Evolutionary conservation across 805 yeast species (phyloP).

Genomic region (Nematodospora valgi): DNA sequence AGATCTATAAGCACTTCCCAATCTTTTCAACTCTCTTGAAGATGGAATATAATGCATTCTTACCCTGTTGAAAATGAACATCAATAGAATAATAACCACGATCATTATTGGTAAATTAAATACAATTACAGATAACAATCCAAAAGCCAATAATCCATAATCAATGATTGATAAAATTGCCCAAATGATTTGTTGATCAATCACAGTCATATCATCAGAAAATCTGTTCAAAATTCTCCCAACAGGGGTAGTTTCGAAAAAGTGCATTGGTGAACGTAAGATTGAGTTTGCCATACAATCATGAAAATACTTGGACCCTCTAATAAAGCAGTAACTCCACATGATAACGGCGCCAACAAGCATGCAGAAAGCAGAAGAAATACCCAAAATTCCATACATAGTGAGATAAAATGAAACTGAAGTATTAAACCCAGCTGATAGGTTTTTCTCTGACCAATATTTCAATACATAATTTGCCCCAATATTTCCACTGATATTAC

Average conservation of each 20-base stretch:
- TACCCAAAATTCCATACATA: slow-evolving; percentile 23
- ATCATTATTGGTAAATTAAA: slow-evolving; percentile 31
- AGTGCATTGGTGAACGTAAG: slow-evolving; percentile 38
- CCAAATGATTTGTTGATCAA: slow-evolving; percentile 33
- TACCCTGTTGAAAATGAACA: slow-evolving; percentile 26
- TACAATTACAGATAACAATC: slow-evolving; percentile 27
- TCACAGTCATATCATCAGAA: slow-evolving; percentile 30
- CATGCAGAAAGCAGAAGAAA: slow-evolving; percentile 21
- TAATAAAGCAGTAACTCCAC: slow-evolving; percentile 26
- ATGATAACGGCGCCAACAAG: slow-evolving; percentile 25
- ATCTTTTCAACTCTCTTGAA: slow-evolving; percentile 31
- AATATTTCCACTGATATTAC: slow-evolving; percentile 11
- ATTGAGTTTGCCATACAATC: slow-evolving; percentile 34
- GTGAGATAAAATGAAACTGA: slow-evolving; percentile 20
- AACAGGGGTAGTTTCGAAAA: slow-evolving; percentile 39
- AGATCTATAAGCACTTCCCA: slow-evolving; percentile 25
- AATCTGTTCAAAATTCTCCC: slow-evolving; percentile 39
- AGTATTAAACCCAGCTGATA: slow-evolving; percentile 23
- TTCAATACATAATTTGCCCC: slow-evolving; percentile 27
- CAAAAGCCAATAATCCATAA: slow-evolving; percentile 19
- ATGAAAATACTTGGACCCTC: slow-evolving; percentile 31
- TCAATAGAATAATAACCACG: slow-evolving; percentile 20
- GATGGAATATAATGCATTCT: slow-evolving; percentile 30
- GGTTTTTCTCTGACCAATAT: slow-evolving; percentile 34
- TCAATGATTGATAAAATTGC: slow-evolving; percentile 20